phyloP scores from a whole-genome alignment of 805 yeast species.

The Vanderwaltozyma tropicalis region DNA sequence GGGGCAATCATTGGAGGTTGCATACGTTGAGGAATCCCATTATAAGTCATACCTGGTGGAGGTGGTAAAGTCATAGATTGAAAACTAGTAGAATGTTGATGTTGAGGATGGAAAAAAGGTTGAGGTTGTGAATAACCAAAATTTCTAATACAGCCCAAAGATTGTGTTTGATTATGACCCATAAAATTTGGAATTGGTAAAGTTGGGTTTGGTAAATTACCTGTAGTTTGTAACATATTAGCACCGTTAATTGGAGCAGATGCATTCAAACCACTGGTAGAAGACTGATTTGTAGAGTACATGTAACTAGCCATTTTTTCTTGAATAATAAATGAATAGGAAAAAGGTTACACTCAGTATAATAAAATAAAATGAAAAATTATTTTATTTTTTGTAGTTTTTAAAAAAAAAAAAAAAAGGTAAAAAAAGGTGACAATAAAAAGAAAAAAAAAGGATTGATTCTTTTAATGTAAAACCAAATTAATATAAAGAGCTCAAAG shows the following conservation, averaged over 20 bases:
- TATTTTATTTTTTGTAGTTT: no score
- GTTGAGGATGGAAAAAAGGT: slow-evolving; percentile 4
- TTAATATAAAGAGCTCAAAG: no score
- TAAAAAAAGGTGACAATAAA: no score
- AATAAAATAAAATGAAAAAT: no score
- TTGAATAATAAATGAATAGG: no score
- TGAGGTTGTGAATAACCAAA: slow-evolving; percentile 1
- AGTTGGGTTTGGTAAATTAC: not conserved
- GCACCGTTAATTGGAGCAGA: slow-evolving; percentile 3
- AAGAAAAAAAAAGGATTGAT: no score
- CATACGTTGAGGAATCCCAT: not conserved
- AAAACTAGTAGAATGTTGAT: slow-evolving; percentile 2
- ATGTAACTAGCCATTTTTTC: no score
- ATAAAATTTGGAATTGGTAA: not conserved
- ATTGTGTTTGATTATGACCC: slow-evolving; percentile 5
- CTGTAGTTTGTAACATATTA: not conserved
- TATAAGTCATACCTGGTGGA: slow-evolving; percentile 16
- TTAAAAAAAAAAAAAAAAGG: no score
- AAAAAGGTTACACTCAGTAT: no score
- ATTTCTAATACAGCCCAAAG: slow-evolving; percentile 2
- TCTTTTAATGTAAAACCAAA: no score
- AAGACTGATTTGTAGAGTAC: slow-evolving; percentile 7
- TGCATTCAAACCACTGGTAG: slow-evolving; percentile 1
- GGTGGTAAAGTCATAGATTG: slow-evolving; percentile 7
- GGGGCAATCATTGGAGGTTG: slow-evolving; percentile 4